Evolutionary conservation across 2,329 filamentous ascomycete genomes (phyloP).

Genomic region (Pseudocercospora cruenta): DNA sequence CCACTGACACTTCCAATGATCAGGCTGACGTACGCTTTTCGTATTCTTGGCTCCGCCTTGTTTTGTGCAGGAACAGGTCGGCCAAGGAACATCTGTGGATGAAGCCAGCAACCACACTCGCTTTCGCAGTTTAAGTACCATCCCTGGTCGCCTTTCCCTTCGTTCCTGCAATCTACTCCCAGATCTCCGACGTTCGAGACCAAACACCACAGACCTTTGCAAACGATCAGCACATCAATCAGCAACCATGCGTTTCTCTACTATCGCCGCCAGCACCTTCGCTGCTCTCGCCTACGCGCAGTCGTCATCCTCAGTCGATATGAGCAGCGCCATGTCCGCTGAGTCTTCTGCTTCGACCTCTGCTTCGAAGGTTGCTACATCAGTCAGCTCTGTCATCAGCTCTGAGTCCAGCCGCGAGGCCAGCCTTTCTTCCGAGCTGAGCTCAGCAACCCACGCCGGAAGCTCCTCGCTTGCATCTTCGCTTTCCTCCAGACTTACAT

Average conservation of each 20-base stretch:
- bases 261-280: not conserved
- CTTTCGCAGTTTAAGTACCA: not conserved
- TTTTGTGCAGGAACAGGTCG: not conserved
- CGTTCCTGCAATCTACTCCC: not conserved
- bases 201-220: not conserved
- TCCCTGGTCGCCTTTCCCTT: not conserved
- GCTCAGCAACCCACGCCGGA: not conserved
- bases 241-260: not conserved
- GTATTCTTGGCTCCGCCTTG: conserved; percentile 1
- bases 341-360: not conserved
- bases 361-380: not conserved
- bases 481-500: not conserved
- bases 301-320: not conserved
- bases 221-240: not conserved
- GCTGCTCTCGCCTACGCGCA: conserved; percentile 1
- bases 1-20: not conserved
- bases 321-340: not conserved
- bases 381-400: conserved; percentile 4
- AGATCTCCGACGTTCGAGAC: not conserved
- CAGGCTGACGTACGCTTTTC: conserved; percentile 6
- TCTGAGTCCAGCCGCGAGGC: not conserved
- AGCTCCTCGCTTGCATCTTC: not conserved
- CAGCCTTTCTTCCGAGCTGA: not conserved
- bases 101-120: not conserved
- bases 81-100: not conserved